These are phyloP conservation scores for Colletotrichum noveboracense DNA, from an alignment of 2,329 filamentous ascomycete genomes.

Conservation along the genomic window DNA sequence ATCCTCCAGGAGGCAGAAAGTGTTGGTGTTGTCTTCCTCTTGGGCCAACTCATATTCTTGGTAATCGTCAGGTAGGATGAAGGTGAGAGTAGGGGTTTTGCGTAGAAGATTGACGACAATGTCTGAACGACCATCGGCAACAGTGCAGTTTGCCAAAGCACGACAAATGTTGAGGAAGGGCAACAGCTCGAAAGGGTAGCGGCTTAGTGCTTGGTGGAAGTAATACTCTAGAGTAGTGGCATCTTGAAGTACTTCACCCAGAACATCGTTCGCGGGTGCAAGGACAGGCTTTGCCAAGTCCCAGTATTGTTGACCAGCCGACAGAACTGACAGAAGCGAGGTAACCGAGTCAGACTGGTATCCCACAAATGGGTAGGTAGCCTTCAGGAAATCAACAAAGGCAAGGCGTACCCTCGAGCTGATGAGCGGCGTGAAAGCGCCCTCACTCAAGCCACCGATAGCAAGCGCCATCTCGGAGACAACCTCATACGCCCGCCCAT, in stretches of 20 bases:
- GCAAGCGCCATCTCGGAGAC: slow-evolving; percentile 55
- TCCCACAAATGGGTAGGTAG: slow-evolving; percentile 68
- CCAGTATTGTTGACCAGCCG: slow-evolving; percentile 59
- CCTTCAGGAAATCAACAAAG: slow-evolving; percentile 74
- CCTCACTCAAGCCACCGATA: slow-evolving; percentile 49
- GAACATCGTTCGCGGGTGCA: slow-evolving; percentile 7
- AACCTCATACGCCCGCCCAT: slow-evolving; percentile 59
- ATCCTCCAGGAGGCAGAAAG: slow-evolving; percentile 70
- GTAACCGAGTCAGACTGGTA: slow-evolving; percentile 76
- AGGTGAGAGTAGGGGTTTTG: slow-evolving; percentile 76
- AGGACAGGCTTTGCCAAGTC: slow-evolving; percentile 45
- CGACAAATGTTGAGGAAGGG: slow-evolving; percentile 79
- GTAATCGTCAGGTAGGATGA: slow-evolving; percentile 75
- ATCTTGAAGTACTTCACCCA: slow-evolving; percentile 16
- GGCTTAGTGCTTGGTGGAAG: slow-evolving; percentile 72
- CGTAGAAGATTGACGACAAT: slow-evolving; percentile 69
- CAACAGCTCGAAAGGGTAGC: slow-evolving; percentile 85
- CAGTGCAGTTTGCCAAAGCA: slow-evolving; percentile 54
- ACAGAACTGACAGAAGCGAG: slow-evolving; percentile 69
- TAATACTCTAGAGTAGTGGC: slow-evolving; percentile 57
- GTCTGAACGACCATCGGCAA: slow-evolving; percentile 45
- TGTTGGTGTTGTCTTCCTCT: slow-evolving; percentile 86
- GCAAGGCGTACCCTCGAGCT: slow-evolving; percentile 67
- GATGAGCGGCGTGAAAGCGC: slow-evolving; percentile 59
- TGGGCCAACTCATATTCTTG: slow-evolving; percentile 77